Conservation (phyloP, 2,329 filamentous ascomycete genomes). For the Pestalotiopsis sp. region DNA sequence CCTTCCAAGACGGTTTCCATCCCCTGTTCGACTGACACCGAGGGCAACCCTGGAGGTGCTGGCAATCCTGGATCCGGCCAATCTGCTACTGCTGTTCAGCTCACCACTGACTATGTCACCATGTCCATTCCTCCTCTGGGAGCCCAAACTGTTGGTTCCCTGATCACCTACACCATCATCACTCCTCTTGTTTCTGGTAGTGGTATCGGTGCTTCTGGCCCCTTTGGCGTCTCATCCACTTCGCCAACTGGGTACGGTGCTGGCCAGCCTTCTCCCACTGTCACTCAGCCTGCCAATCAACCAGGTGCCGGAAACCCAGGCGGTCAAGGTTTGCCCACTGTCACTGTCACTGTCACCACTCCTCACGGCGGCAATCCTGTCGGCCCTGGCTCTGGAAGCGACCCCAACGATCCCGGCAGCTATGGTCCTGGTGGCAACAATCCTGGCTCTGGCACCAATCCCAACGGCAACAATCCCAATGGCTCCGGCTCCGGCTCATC, state of each 20-base stretch:
- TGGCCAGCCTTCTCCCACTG: constrained; percentile 1
- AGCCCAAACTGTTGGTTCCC: constrained; percentile 10
- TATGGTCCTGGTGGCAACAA: constrained; percentile 1
- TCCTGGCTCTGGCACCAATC: background rate
- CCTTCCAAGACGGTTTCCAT: constrained; percentile 14
- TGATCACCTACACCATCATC: constrained; percentile 14
- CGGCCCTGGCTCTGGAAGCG: background rate
- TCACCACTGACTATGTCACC: constrained; percentile 14
- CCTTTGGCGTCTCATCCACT: constrained; percentile 14
- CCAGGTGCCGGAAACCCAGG: constrained; percentile 5
- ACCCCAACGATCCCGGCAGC: background rate
- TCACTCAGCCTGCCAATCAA: constrained; percentile 7
- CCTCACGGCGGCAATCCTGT: constrained; percentile 3
- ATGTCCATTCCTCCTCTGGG: constrained; percentile 13
- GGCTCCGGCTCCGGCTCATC: background rate
- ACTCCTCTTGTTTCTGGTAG: constrained; percentile 1
- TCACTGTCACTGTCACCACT: constrained; percentile 13
- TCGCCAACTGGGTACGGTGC: background rate
- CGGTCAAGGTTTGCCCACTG: constrained; percentile 1
- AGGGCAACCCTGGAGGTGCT: background rate
- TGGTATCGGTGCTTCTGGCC: constrained; percentile 3
- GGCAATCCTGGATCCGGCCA: background rate
- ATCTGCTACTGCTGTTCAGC: constrained; percentile 3
- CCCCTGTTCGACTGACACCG: constrained; percentile 11
- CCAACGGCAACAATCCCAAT: background rate